Evolutionary conservation across 2,329 filamentous ascomycete genomes (phyloP), one percentile per base, ranked within the genome.

Genomic region (Domatiomyces catenatus): DNA sequence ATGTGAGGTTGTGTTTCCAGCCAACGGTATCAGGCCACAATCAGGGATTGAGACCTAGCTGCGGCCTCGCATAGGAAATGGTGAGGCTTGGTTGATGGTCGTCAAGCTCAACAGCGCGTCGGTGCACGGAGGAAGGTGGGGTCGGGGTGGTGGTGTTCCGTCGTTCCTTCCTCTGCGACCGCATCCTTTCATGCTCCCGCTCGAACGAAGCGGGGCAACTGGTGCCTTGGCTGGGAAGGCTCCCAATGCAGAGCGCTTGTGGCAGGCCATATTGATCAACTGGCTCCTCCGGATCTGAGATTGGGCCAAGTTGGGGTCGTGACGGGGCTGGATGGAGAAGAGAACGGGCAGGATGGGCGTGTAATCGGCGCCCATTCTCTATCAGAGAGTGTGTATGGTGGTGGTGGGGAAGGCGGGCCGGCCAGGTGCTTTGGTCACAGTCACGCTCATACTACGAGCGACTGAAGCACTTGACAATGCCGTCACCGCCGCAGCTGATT

Each of bases 401-500:
- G 10, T 36, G 28, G 12, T 39, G 32, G 28, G 2, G 8, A 4
- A 15, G 15, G 10, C 32, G 10, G 32, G 32, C 32, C 15, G 32
- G 32, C 32, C 32, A 39, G 32, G 32, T 45, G n/a, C n/a, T 19
- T 19, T 45, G 43, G 43, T 20, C 43, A n/a, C 43, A 20, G 22
- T n/a, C 8, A 20, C n/a, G 19, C 43, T 45, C 8, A 20, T n/a
- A 45, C 43, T 45, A 39, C 43, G 18, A 45, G 8, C 43, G 43
- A 45, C 43, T 45, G 65, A 83, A 96, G 51, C 96, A 89, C 72
- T 96, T 96, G 55, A 95, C 90, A 36, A 94, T 83, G 5, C 92
- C 92, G 65, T 98, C 92, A 10, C 92, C 92, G 42, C 92, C 92
- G 39, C 84, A 90, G 60, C 87, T 93, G 51, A 96, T 86, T 39